Evolutionary conservation across 306 rosid genomes (phyloP).

Genomic region (Rosa persica): DNA sequence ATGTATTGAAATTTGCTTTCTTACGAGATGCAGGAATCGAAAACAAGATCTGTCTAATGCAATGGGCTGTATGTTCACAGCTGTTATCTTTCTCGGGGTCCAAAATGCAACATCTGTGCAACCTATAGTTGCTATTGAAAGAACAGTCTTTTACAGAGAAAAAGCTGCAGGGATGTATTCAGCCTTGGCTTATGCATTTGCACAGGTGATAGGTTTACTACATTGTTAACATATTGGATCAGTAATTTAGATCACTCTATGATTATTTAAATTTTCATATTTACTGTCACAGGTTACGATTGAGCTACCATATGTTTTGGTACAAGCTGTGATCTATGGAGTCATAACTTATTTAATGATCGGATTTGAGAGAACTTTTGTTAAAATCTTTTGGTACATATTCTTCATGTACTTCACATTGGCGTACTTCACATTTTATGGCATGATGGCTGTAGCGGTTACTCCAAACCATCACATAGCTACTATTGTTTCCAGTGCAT

Average conservation of each 20-base stretch:
- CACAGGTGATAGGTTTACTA: conserved; percentile 42
- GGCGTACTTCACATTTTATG: conserved; percentile 71
- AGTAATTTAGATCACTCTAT: neutral
- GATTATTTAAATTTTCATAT: neutral
- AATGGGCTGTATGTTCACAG: conserved; percentile 69
- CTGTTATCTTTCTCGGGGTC: conserved; percentile 62
- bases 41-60: conserved; percentile 58
- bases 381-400: conserved; percentile 69
- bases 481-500: conserved; percentile 54
- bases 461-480: conserved; percentile 79
- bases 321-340: conserved; percentile 52
- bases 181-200: conserved; percentile 65
- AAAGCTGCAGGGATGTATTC: conserved; percentile 90
- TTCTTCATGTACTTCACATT: conserved; percentile 76
- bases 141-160: conserved; percentile 81
- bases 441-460: conserved; percentile 80
- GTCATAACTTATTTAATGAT: conserved; percentile 71
- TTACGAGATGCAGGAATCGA: conserved; percentile 31
- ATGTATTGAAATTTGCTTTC: neutral
- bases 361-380: conserved; percentile 61
- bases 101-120: conserved; percentile 65
- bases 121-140: conserved; percentile 72
- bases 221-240: neutral
- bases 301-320: conserved; percentile 64
- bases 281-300: conserved; percentile 48